Percentiles rank a stretch among this genome's conserved stretches.
phyloP scores from a whole-genome alignment of 1,284 basidiomycete species.

The Moniliella sp. region DNA sequence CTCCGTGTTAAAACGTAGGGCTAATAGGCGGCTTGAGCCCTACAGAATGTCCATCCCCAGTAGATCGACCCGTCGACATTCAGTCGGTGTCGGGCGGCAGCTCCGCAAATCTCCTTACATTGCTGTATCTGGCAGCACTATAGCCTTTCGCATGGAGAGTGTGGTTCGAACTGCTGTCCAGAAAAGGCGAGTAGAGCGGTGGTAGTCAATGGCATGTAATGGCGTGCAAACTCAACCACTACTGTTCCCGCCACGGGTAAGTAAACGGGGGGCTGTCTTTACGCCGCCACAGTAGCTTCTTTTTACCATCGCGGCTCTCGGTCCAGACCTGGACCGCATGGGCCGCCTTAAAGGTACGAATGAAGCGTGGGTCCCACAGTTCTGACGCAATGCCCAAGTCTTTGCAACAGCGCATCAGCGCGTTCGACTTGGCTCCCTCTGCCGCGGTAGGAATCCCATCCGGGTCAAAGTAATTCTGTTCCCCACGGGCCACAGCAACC shows the following conservation, averaged over 20 bases:
- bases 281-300: slow-evolving; percentile 30
- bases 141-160: too few species aligned
- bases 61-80: too few species aligned
- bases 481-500: slow-evolving; percentile 72
- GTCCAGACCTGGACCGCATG: slow-evolving; percentile 66
- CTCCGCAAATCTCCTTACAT: too few species aligned
- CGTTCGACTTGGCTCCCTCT: slow-evolving; percentile 87
- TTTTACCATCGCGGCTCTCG: slow-evolving; percentile 37
- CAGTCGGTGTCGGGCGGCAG: too few species aligned
- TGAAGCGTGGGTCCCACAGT: slow-evolving; percentile 89
- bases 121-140: too few species aligned
- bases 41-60: too few species aligned
- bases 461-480: slow-evolving; percentile 89
- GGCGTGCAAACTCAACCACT: too few species aligned
- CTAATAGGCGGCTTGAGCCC: too few species aligned
- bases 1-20: too few species aligned
- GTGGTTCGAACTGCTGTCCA: too few species aligned
- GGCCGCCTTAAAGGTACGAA: slow-evolving; percentile 70
- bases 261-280: slow-evolving; percentile 27
- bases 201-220: too few species aligned
- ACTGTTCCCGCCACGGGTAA: slow-evolving; percentile 32
- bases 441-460: slow-evolving; percentile 75
- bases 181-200: too few species aligned
- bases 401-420: slow-evolving; percentile 92
- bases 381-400: slow-evolving; percentile 87